Evolutionary conservation across 768 basidiomycete species (phyloP), one percentile per base, ranked within the genome.

Genomic region (Serendipita sp.): DNA sequence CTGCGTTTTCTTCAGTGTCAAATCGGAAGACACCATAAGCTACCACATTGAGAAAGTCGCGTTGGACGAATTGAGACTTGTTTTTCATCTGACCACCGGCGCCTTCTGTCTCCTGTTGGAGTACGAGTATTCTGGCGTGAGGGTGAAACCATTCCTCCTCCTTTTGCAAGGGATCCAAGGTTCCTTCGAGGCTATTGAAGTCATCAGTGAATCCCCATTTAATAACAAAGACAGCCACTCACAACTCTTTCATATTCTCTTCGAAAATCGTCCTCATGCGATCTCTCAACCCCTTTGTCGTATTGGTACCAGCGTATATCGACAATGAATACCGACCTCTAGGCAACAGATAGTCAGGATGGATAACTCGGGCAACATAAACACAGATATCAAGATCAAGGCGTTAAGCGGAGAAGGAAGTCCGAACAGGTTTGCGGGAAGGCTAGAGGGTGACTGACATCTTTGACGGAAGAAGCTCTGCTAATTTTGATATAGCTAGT

Each of bases 1-100:
- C 56, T 16, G 16, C 28, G 0, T 67, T 67, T 2, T 67, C 68
- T 45, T 72, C 72, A 13, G 63, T 67, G 64, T 72, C 72, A 54
- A 71, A 72, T 3, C 72, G 63, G 41, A 70, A 72, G 51, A 70
- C 68, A 15, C 68, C 48, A 64, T 64, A 72, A 13, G 65, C 69
- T 3, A 64, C 63, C n/a, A 63, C 48, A 32, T 32, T n/a, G 38
- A 13, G 13, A 41, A 5, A 41, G 13, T 41, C 38, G 13, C 38
- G 38, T 41, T 41, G 38, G 13, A 13, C 48, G 16, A 51, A n/a
- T n/a, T 51, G n/a, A 51, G 48, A 51, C 32, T 23, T 52, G 36
- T 38, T 48, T 52, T 11, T 23, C 23, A 23, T 23, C 23, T 23
- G 23, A 23, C 38, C 16, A 18, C 64, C 36, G 18, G 5, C 34